Base-by-base conservation (phyloP, 2,329 filamentous ascomycete genomes). In the Exophiala spinifera region DNA sequence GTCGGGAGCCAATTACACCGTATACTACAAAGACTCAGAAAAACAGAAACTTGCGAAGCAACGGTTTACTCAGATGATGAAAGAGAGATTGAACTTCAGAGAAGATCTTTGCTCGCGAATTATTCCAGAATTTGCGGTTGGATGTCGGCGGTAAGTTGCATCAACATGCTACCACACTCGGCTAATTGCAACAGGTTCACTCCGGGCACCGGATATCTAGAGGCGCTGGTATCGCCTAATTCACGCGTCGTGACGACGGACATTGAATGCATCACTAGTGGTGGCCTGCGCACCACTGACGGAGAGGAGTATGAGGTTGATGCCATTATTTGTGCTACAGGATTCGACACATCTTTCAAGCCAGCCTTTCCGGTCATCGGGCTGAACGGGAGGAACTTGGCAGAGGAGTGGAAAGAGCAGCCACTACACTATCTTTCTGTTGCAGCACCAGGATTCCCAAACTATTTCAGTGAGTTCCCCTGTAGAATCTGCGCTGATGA, bases 391-490 rank as follows among this genome's bases (percentile, higher is more conserved):
- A 17, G n/a, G 8, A 17, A 53, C 36, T 28, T 56, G 2, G 14
- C 10, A 3, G 60, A 67, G 14, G 28, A 17, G 11, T 53, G 51
- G 51, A 37, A 21, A 21, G 44, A 52, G 4, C 78, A 75, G 74
- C 64, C 66, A 4, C 61, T 68, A 14, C 48, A 52, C 20, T 80
- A 80, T 64, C 61, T 79, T 6, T 75, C 74, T 4, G 59, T 78
- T 6, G 72, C 73, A 1, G 74, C 72, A 3, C 69, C 74, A 1
- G 69, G 72, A 1, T 76, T 78, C 58, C 77, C 77, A 15, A 72
- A 46, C 36, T 69, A 67, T 45, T 66, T 72, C 21, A 53, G 54
- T 56, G 40, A 20, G 54, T 56, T 10, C 34, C n/a, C 10, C 15
- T 19, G 10, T 39, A 4, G 6, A 39, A 15, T 3, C 6, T 17